phyloP scores from a whole-genome alignment of 345 rosid genomes.

The Eucalyptus marginata region DNA sequence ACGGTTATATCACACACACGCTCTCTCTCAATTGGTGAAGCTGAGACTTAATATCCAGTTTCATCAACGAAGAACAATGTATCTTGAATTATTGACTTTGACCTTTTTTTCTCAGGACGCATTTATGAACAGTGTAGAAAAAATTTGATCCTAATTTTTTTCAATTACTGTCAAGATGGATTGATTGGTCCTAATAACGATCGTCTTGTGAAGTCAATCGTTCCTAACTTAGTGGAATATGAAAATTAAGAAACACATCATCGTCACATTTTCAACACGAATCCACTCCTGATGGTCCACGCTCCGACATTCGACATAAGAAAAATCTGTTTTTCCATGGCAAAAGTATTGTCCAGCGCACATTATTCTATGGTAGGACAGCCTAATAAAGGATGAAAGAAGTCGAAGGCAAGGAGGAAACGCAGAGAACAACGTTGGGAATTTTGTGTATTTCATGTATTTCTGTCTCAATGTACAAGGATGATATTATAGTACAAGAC shows the following conservation, averaged over 20 bases:
- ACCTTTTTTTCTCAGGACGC: not conserved
- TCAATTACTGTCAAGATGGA: no score
- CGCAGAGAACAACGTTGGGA: no score
- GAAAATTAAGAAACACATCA: no score
- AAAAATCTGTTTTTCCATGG: not conserved
- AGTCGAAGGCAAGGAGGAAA: no score
- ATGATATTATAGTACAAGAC: no score
- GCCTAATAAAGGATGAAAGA: not conserved
- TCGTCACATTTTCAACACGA: not conserved
- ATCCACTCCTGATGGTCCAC: not conserved
- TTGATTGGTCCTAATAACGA: not conserved
- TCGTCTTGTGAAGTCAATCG: not conserved
- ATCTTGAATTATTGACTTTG: not conserved
- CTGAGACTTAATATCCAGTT: not conserved
- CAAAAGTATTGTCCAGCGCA: not conserved
- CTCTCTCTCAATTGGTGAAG: no score
- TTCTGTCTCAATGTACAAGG: no score
- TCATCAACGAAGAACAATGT: no score
- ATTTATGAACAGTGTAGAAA: not conserved
- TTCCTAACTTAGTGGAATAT: not conserved
- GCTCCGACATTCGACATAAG: not conserved
- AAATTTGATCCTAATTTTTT: not conserved
- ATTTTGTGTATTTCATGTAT: no score
- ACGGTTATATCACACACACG: not conserved
- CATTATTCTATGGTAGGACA: not conserved